These are phyloP conservation scores for Suillus decipiens DNA, from an alignment of 768 basidiomycete genomes.

Conservation along the genomic window DNA sequence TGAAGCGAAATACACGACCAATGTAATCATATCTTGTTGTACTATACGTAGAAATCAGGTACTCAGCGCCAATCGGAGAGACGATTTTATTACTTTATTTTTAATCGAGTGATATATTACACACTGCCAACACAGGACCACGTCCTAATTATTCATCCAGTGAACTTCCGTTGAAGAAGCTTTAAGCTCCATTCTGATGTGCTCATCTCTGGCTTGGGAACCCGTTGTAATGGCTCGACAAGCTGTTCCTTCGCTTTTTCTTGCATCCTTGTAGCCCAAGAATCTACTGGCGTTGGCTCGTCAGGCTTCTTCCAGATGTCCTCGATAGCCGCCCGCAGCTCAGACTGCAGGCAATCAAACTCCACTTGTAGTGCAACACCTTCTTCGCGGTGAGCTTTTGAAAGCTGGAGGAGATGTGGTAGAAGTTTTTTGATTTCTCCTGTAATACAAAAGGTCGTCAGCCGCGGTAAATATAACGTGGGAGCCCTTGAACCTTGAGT, in stretches of 20 bases:
- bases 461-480: neutral
- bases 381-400: slow-evolving; percentile 65
- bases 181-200: slow-evolving; percentile 24
- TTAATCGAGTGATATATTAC: neutral
- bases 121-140: neutral
- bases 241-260: slow-evolving; percentile 49
- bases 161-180: slow-evolving; percentile 18
- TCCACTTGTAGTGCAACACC: slow-evolving; percentile 65
- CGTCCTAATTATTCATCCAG: neutral
- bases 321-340: slow-evolving; percentile 57
- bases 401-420: slow-evolving; percentile 76
- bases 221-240: slow-evolving; percentile 52
- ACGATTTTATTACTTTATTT: neutral
- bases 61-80: neutral
- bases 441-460: slow-evolving; percentile 29
- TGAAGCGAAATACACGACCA: neutral
- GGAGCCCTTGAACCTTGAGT: slow-evolving; percentile 52
- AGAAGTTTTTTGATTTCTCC: slow-evolving; percentile 70
- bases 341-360: slow-evolving; percentile 54
- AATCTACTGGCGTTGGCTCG: slow-evolving; percentile 34
- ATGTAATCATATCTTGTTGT: slow-evolving; percentile 8
- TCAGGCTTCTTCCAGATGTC: slow-evolving; percentile 63
- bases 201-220: slow-evolving; percentile 48
- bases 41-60: neutral
- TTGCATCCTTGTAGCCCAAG: slow-evolving; percentile 57